Percentiles rank a stretch among this genome's conserved stretches.
Conservation (phyloP, 331 rosid genomes). For the Acacia concinna region DNA sequence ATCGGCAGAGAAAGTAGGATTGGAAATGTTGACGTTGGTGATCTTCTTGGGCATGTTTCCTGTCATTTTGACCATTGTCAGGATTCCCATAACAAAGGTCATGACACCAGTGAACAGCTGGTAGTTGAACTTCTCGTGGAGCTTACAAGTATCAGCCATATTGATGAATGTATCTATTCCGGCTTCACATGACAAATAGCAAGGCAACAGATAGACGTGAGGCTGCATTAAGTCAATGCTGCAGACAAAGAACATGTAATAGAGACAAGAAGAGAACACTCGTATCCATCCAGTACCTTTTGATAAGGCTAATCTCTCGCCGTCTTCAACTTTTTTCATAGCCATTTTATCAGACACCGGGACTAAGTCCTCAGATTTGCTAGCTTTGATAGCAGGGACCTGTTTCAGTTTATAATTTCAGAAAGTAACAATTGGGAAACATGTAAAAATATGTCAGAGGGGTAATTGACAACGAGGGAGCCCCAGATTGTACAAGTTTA, state of each 20-base stretch:
- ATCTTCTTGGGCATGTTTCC: conserved; percentile 78
- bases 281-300: conserved; percentile 45
- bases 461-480: not conserved
- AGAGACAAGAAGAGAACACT: not conserved
- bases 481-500: not conserved
- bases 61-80: conserved; percentile 75
- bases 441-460: not conserved
- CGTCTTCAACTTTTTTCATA: conserved; percentile 46
- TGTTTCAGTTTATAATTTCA: conserved; percentile 33
- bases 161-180: conserved; percentile 35
- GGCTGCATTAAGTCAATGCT: not conserved
- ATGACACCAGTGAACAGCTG: conserved; percentile 64
- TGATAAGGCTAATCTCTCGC: conserved; percentile 36
- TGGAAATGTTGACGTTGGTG: conserved; percentile 69
- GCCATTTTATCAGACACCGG: conserved; percentile 47
- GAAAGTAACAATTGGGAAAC: conserved; percentile 21
- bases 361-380: conserved; percentile 36
- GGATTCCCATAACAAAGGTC: conserved; percentile 79
- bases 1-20: conserved; percentile 38
- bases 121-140: conserved; percentile 51
- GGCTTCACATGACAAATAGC: conserved; percentile 20
- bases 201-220: conserved; percentile 1
- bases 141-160: conserved; percentile 42
- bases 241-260: not conserved
- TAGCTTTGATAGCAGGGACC: conserved; percentile 37